Evolutionary conservation across 2,329 filamentous ascomycete species (phyloP).

Genomic region (Alternaria sp.): DNA sequence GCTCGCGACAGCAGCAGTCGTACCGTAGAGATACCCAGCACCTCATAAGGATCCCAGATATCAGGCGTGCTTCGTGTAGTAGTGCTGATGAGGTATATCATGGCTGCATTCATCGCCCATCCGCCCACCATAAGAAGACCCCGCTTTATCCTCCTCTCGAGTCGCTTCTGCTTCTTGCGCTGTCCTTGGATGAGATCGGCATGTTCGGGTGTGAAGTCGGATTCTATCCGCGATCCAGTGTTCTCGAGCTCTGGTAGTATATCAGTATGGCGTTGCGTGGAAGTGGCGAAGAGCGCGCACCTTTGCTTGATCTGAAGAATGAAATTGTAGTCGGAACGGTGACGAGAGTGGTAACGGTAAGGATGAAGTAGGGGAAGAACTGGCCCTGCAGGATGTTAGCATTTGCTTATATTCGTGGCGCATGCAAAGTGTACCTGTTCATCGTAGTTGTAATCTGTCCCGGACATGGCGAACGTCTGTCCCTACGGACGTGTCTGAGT

Average conservation of each 20-base stretch:
- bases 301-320: slow-evolving; percentile 78
- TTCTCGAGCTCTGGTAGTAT: slow-evolving; percentile 69
- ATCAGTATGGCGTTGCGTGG: slow-evolving; percentile 17
- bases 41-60: slow-evolving; percentile 97
- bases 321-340: slow-evolving; percentile 91
- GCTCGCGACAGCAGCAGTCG: slow-evolving; percentile 29
- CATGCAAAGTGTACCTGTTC: slow-evolving; percentile 68
- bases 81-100: slow-evolving; percentile 87
- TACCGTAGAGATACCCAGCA: slow-evolving; percentile 84
- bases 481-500: slow-evolving; percentile 21
- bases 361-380: slow-evolving; percentile 99
- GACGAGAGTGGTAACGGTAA: slow-evolving; percentile 85
- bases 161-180: slow-evolving; percentile 85
- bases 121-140: slow-evolving; percentile 76
- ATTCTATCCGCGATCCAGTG: slow-evolving; percentile 81
- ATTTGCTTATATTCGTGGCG: not conserved
- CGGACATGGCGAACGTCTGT: slow-evolving; percentile 42
- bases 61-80: slow-evolving; percentile 75
- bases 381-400: slow-evolving; percentile 67
- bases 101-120: slow-evolving; percentile 84
- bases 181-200: slow-evolving; percentile 81
- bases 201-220: slow-evolving; percentile 81
- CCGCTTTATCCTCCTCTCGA: slow-evolving; percentile 87
- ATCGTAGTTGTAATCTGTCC: slow-evolving; percentile 96
- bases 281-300: slow-evolving; percentile 46